Evolutionary conservation across 1,284 basidiomycete genomes (phyloP).

Genomic region (Trichosporon sp.): DNA sequence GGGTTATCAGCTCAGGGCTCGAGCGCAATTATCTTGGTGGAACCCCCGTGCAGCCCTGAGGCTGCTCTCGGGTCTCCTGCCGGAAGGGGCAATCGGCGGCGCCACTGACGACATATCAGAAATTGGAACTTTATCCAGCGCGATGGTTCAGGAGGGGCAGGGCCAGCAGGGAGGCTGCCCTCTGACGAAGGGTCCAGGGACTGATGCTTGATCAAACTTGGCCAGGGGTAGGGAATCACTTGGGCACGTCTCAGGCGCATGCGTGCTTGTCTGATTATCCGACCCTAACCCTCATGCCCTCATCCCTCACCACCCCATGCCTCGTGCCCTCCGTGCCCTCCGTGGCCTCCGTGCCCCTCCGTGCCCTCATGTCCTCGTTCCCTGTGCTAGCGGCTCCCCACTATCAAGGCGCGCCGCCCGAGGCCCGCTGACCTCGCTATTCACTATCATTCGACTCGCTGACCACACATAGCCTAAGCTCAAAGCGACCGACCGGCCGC

Average conservation of each 20-base stretch:
- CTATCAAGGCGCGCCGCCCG: neutral
- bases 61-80: neutral
- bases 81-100: neutral
- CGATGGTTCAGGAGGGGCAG: neutral
- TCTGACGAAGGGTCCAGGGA: neutral
- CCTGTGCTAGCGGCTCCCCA: neutral
- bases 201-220: neutral
- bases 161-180: neutral
- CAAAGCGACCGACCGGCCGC: slow-evolving; percentile 1
- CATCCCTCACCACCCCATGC: neutral
- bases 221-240: neutral
- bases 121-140: neutral
- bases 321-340: neutral
- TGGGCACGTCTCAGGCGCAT: neutral
- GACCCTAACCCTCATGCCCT: neutral
- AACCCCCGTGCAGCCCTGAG: neutral
- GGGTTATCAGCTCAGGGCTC: neutral
- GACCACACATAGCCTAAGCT: neutral
- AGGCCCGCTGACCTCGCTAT: neutral
- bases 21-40: neutral
- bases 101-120: slow-evolving; percentile 5
- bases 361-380: neutral
- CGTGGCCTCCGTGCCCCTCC: neutral
- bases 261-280: neutral
- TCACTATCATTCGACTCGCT: neutral